These are phyloP conservation scores for Trypanosoma scelopori DNA, from an alignment of 208 protist species.

Conservation along the genomic window DNA sequence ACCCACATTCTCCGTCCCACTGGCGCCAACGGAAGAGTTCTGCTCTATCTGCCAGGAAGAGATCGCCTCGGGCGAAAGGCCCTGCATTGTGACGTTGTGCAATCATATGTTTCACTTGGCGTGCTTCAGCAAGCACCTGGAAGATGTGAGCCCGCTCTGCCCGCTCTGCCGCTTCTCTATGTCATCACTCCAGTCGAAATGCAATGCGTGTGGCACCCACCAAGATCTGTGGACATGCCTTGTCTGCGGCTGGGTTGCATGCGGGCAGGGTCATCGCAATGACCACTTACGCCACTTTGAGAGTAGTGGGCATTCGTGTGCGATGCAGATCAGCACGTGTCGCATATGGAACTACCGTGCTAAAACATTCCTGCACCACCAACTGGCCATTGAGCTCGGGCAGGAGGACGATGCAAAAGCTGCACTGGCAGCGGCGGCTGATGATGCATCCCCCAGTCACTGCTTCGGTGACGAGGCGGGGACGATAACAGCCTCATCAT, in stretches of 20 bases:
- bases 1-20: neutral
- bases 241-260: conserved; percentile 76
- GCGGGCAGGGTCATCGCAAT: conserved; percentile 51
- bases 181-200: conserved; percentile 65
- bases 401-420: conserved; percentile 32
- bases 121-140: conserved; percentile 62
- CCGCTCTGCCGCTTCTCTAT: conserved; percentile 84
- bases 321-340: conserved; percentile 66
- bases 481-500: conserved; percentile 21
- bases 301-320: conserved; percentile 64
- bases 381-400: conserved; percentile 66
- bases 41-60: conserved; percentile 81
- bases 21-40: conserved; percentile 30
- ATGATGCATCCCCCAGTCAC: conserved; percentile 2
- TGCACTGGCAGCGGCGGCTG: conserved; percentile 16
- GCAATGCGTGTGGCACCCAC: conserved; percentile 66
- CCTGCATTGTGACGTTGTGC: conserved; percentile 71
- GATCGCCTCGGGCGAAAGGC: conserved; percentile 25
- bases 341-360: conserved; percentile 67
- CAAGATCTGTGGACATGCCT: conserved; percentile 86
- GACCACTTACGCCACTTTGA: conserved; percentile 65
- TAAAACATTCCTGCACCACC: conserved; percentile 76
- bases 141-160: conserved; percentile 47
- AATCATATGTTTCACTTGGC: conserved; percentile 69
- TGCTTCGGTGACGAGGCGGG: conserved; percentile 6